Evolutionary conservation across 78 protist species (phyloP).

Genomic region (Dictyostelium firmibasis): DNA sequence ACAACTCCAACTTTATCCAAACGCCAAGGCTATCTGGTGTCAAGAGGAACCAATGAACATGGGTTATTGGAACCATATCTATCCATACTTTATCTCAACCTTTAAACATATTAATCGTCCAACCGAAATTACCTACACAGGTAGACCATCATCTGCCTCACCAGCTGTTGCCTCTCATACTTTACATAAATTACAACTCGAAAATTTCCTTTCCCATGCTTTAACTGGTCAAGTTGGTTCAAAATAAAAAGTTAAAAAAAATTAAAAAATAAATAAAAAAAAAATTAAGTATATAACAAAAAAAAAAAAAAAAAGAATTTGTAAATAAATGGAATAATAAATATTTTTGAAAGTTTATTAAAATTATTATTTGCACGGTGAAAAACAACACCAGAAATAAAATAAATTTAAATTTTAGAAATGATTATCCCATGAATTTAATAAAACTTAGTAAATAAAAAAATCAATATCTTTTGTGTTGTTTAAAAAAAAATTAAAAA

Average conservation of each 20-base stretch:
- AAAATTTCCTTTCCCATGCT: slow-evolving; percentile 44
- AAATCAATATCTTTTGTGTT: too few species aligned
- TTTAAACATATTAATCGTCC: slow-evolving; percentile 64
- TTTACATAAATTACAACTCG: slow-evolving; percentile 48
- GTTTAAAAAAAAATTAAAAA: too few species aligned
- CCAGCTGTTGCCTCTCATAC: slow-evolving; percentile 85
- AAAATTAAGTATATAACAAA: too few species aligned
- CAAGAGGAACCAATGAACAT: slow-evolving; percentile 96
- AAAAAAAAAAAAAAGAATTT: too few species aligned
- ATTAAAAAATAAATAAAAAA: background rate
- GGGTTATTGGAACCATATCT: slow-evolving; percentile 88
- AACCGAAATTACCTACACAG: slow-evolving; percentile 56
- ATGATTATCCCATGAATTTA: background rate
- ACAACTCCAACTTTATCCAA: slow-evolving; percentile 58
- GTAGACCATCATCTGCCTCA: slow-evolving; percentile 88
- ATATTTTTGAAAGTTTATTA: too few species aligned
- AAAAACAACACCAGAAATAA: too few species aligned
- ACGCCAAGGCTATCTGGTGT: slow-evolving; percentile 90
- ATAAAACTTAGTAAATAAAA: too few species aligned
- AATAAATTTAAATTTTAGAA: background rate
- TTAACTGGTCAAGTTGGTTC: slow-evolving; percentile 23
- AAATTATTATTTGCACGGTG: too few species aligned
- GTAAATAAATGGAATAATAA: background rate
- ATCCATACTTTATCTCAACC: slow-evolving; percentile 43
- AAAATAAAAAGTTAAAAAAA: background rate